Evolutionary conservation across 2,329 filamentous ascomycete genomes (phyloP).

Genomic region (Fusarium pseudograminearum): DNA sequence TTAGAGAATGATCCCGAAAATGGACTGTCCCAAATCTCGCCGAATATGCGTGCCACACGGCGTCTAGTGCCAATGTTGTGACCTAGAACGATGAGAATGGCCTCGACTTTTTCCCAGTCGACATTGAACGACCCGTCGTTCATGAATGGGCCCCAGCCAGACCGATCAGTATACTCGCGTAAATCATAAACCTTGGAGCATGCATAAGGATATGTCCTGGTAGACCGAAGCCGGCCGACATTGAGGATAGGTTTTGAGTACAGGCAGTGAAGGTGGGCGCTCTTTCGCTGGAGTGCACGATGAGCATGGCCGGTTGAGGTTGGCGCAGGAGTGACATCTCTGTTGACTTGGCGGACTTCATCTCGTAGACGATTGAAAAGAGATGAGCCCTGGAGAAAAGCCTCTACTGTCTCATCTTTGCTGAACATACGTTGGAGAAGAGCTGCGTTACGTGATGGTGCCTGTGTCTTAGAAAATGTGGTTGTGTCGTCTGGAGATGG

Average conservation of each 20-base stretch:
- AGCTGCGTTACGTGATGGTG: slow-evolving; percentile 61
- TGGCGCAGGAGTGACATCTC: slow-evolving; percentile 44
- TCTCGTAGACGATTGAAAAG: slow-evolving; percentile 70
- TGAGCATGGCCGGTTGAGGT: slow-evolving; percentile 18
- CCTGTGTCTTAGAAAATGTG: slow-evolving; percentile 52
- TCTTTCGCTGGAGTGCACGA: slow-evolving; percentile 65
- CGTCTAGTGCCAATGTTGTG: slow-evolving; percentile 69
- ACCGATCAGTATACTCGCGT: slow-evolving; percentile 71
- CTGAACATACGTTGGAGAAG: slow-evolving; percentile 60
- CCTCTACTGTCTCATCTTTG: slow-evolving; percentile 64
- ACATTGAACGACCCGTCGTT: slow-evolving; percentile 71
- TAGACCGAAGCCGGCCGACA: slow-evolving; percentile 52
- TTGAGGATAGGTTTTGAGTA: slow-evolving; percentile 71
- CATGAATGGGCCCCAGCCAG: slow-evolving; percentile 78
- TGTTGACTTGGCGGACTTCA: slow-evolving; percentile 46
- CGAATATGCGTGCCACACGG: slow-evolving; percentile 60
- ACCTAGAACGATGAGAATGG: slow-evolving; percentile 76
- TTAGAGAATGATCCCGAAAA: slow-evolving; percentile 67
- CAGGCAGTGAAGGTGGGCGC: slow-evolving; percentile 77
- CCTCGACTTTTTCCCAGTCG: slow-evolving; percentile 86
- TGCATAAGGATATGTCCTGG: slow-evolving; percentile 69
- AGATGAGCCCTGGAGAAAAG: slow-evolving; percentile 73
- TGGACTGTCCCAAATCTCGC: slow-evolving; percentile 65
- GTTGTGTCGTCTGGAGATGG: slow-evolving; percentile 46
- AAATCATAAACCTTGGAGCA: slow-evolving; percentile 80